phyloP scores from a whole-genome alignment of 192 early-diverging fungal species.

The Linnemannia hyalina region DNA sequence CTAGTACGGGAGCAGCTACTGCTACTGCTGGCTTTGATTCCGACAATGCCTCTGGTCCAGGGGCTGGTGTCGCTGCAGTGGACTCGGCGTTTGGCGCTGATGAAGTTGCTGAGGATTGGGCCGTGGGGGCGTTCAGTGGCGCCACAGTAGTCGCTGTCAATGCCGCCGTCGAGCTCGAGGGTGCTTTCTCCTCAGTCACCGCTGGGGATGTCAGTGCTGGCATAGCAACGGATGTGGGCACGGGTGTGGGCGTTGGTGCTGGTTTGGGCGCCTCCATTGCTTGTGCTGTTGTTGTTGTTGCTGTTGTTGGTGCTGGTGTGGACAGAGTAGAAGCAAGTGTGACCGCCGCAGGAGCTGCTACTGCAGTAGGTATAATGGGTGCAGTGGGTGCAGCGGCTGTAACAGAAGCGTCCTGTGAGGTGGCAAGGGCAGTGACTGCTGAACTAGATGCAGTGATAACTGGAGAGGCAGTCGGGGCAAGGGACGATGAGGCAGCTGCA shows the following conservation, averaged over 20 bases:
- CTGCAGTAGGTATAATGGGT: neutral
- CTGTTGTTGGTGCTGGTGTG: neutral
- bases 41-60: neutral
- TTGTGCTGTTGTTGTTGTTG: neutral
- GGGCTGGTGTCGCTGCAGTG: neutral
- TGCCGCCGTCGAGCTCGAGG: neutral
- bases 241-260: neutral
- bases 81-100: neutral
- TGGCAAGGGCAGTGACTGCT: too few relatives aligned
- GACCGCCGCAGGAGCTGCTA: neutral
- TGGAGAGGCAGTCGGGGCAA: neutral
- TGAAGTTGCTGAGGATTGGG: neutral
- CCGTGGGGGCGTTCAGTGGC: neutral
- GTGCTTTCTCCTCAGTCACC: neutral
- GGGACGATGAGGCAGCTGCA: neutral
- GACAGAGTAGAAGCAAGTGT: neutral
- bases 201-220: neutral
- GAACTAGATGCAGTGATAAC: neutral
- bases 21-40: neutral
- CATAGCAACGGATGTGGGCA: neutral
- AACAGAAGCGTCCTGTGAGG: too few relatives aligned
- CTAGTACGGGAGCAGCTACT: neutral
- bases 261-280: neutral
- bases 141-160: neutral
- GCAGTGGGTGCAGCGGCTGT: neutral